Evolutionary conservation across 139 green algal species (phyloP), one percentile per base, ranked within the genome.

Genomic region (Closterium sp.): DNA sequence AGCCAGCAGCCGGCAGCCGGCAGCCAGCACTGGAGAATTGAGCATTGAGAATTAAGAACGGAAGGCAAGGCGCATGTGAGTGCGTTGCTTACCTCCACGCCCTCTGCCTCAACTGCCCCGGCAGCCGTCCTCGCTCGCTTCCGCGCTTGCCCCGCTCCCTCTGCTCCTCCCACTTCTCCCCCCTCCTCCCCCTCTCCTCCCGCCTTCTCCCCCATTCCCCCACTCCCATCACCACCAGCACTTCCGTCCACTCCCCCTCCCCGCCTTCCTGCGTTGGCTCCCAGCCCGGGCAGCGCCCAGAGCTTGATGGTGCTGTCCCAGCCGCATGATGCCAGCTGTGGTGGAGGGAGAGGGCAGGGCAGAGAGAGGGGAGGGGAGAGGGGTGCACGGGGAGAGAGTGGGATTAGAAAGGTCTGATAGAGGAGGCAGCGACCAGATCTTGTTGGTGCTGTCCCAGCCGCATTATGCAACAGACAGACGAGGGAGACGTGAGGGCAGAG

Each of bases 301-400:
- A 94, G 31, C 89, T 92, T 94, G 27, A 94, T 93, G 31, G 89
- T 45, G 22, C 31, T 86, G 28, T 94, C 92, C 92, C 92, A 94
- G 27, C 32, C 90, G 7, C 92, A 90, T 9, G 90, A 94, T 32
- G 31, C 34, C 28, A 93, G 70, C 91, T 93, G 91, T 79, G 62
- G 62, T 22, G 17, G 62, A 4, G 62, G 17, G 62, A 9, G 45
- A 70, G 9, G 45, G 10, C 0, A 22, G 45, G 1, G 45, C 6
- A 4, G 45, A 19, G 11, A 13, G 19, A 79, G 62, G 17, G 62
- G 27, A 70, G 10, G 10, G 11, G 5, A 19, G 45, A 70, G 45
- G 10, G 42, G 42, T 13, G 45, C 45, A 2, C 1, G 11, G 45
- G 11, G 45, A 38, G 32, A 38, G 32, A 38, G 45, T 13, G 45